phyloP scores from a whole-genome alignment of 2,329 filamentous ascomycete species.

The Pezicula carpinea region DNA sequence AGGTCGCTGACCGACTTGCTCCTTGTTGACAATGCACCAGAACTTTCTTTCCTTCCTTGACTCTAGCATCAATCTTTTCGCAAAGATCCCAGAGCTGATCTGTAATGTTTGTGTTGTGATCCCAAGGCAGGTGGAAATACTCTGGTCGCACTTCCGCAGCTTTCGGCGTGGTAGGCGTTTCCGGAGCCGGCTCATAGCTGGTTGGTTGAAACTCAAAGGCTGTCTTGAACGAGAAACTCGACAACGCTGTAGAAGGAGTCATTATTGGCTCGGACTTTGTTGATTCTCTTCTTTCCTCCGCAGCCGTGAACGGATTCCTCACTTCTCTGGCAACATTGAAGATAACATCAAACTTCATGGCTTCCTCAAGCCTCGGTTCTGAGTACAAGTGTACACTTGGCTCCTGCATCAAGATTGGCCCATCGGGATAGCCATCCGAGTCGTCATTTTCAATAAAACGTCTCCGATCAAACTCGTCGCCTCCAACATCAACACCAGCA shows the following conservation, averaged over 20 bases:
- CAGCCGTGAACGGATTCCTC: slow-evolving; percentile 61
- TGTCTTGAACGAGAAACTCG: slow-evolving; percentile 53
- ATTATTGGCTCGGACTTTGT: slow-evolving; percentile 21
- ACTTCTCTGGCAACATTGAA: slow-evolving; percentile 84
- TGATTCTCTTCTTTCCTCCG: slow-evolving; percentile 27
- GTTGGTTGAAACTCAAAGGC: slow-evolving; percentile 52
- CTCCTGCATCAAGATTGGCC: slow-evolving; percentile 76
- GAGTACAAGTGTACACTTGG: slow-evolving; percentile 75
- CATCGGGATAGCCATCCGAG: slow-evolving; percentile 76
- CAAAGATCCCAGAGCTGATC: slow-evolving; percentile 71
- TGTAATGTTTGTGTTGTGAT: slow-evolving; percentile 83
- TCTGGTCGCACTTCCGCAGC: slow-evolving; percentile 56
- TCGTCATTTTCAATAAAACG: slow-evolving; percentile 75
- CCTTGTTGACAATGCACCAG: slow-evolving; percentile 83
- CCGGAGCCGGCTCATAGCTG: slow-evolving; percentile 19
- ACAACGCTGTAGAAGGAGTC: slow-evolving; percentile 48
- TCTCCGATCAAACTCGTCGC: slow-evolving; percentile 61
- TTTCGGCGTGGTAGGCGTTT: slow-evolving; percentile 52
- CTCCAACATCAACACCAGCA: slow-evolving; percentile 44
- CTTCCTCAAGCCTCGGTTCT: slow-evolving; percentile 75
- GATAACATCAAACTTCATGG: slow-evolving; percentile 73
- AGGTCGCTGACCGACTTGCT: slow-evolving; percentile 76
- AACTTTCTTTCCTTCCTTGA: slow-evolving; percentile 70
- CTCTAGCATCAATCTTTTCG: slow-evolving; percentile 68
- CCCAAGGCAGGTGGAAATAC: slow-evolving; percentile 84